Conservation (phyloP, 139 green algal species). For the Asterochloris erici region DNA sequence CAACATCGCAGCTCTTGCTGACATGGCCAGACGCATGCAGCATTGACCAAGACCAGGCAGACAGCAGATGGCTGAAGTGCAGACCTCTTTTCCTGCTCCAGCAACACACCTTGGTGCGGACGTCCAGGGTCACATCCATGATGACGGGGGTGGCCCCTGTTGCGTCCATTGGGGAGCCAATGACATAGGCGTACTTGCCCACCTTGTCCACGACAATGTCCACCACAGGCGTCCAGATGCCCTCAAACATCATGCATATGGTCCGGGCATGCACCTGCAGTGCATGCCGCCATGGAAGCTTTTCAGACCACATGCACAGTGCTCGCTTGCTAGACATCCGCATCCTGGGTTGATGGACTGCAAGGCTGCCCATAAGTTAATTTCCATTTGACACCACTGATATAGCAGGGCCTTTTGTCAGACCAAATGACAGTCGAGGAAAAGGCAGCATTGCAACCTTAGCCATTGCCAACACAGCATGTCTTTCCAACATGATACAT, state of each 20-base stretch:
- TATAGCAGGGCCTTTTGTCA: too few species aligned
- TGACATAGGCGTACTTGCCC: slow-evolving; percentile 48
- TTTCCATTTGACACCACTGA: too few species aligned
- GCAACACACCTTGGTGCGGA: slow-evolving; percentile 32
- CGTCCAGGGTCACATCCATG: slow-evolving; percentile 41
- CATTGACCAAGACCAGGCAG: not conserved
- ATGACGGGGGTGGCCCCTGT: slow-evolving; percentile 28
- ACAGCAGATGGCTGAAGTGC: not conserved
- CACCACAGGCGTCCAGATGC: slow-evolving; percentile 29
- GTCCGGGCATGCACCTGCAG: slow-evolving; percentile 33
- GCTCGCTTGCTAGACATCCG: not conserved
- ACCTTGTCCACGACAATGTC: slow-evolving; percentile 52
- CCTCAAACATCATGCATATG: slow-evolving; percentile 50
- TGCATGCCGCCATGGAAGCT: too few species aligned
- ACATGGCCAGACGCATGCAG: not conserved
- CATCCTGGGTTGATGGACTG: too few species aligned
- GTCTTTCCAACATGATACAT: too few species aligned
- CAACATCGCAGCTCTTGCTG: not conserved
- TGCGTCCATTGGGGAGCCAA: slow-evolving; percentile 22
- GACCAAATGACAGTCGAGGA: too few species aligned
- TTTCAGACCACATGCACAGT: not conserved
- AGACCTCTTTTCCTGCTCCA: not conserved
- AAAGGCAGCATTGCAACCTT: too few species aligned
- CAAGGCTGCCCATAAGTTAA: too few species aligned
- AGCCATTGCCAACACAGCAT: too few species aligned